A percentile compares a stretch with the other conserved stretches of the same genome.
Evolutionary conservation across 2,329 filamentous ascomycete species (phyloP).

Genomic region (Aureobasidium namibiae): DNA sequence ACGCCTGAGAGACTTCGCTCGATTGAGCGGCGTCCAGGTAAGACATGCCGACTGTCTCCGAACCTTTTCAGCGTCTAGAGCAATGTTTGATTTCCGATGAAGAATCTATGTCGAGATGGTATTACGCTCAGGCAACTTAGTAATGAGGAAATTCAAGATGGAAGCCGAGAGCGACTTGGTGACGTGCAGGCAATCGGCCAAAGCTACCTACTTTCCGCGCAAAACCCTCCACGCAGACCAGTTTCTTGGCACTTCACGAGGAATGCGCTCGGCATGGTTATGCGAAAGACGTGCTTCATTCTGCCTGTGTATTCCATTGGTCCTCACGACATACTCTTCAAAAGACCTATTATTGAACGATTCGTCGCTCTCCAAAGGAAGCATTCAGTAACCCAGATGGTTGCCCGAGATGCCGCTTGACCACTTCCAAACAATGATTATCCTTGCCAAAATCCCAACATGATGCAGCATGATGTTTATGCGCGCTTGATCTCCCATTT

Average conservation of each 20-base stretch:
- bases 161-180: not conserved
- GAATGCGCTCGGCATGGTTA: not conserved
- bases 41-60: not conserved
- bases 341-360: too few relatives aligned
- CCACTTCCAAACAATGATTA: not conserved
- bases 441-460: not conserved
- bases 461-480: slow-evolving; percentile 32
- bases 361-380: too few relatives aligned
- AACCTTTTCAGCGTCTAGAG: too few relatives aligned
- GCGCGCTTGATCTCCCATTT: slow-evolving; percentile 76
- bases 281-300: too few relatives aligned
- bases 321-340: too few relatives aligned
- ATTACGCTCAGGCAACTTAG: not conserved
- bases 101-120: not conserved
- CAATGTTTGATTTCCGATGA: too few relatives aligned
- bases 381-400: too few relatives aligned
- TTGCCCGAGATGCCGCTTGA: too few relatives aligned
- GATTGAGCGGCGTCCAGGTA: not conserved
- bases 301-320: too few relatives aligned
- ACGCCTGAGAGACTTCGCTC: not conserved
- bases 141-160: not conserved
- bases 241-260: not conserved
- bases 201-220: not conserved
- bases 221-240: not conserved
- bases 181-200: not conserved